These are phyloP conservation scores for Dactylella cylindrospora DNA, from an alignment of 2,329 filamentous ascomycete species.

Conservation along the genomic window DNA sequence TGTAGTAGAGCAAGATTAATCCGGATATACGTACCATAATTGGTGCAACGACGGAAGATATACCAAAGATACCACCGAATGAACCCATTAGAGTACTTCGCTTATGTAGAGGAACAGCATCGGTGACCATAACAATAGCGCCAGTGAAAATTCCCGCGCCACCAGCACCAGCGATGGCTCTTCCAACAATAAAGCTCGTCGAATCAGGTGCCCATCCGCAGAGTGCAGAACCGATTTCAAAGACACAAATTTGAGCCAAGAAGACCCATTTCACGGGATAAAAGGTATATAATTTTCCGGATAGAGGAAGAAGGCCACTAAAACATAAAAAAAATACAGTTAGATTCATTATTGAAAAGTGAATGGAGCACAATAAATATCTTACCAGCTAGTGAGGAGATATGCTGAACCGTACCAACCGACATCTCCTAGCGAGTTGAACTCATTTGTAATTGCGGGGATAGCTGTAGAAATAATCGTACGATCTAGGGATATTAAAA, in stretches of 20 bases:
- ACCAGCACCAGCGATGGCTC: constrained; percentile 59
- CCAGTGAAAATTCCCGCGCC: constrained; percentile 59
- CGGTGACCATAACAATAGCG: constrained; percentile 55
- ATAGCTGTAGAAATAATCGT: constrained; percentile 62
- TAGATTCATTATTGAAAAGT: constrained; percentile 45
- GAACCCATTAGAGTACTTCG: constrained; percentile 49
- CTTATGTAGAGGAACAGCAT: constrained; percentile 49
- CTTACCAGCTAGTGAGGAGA: constrained; percentile 52
- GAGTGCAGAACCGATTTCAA: constrained; percentile 56
- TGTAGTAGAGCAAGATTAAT: neutral
- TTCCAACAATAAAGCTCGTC: constrained; percentile 58
- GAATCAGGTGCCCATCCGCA: constrained; percentile 60
- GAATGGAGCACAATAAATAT: constrained; percentile 15
- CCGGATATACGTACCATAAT: constrained; percentile 19
- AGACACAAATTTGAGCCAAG: constrained; percentile 36
- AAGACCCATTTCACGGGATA: constrained; percentile 51
- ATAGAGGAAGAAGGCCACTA: constrained; percentile 52
- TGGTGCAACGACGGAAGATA: constrained; percentile 56
- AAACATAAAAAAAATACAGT: neutral
- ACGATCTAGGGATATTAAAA: constrained; percentile 61
- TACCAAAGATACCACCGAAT: constrained; percentile 56
- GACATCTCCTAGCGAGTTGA: constrained; percentile 52
- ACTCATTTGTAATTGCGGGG: constrained; percentile 60
- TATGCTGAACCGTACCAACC: constrained; percentile 54
- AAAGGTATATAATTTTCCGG: constrained; percentile 54